Evolutionary conservation across 2,329 filamentous ascomycete species (phyloP).

Genomic region (Pyrenophora teres): DNA sequence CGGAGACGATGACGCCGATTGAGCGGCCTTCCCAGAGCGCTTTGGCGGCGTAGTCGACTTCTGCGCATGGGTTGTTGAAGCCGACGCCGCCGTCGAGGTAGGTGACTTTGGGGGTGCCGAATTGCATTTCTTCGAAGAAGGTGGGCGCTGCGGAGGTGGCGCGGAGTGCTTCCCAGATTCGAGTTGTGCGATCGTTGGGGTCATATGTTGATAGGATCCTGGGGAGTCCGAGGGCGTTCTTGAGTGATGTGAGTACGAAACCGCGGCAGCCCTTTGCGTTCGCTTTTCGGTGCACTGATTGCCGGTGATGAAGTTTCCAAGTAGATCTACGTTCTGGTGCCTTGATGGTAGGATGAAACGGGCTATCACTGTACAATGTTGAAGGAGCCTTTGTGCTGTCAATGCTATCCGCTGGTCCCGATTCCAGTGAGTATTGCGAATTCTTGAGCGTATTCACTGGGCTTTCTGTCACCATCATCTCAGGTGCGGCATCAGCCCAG

Average conservation of each 20-base stretch:
- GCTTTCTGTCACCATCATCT: conserved; percentile 31
- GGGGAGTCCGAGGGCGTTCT: conserved; percentile 46
- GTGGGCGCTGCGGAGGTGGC: conserved; percentile 57
- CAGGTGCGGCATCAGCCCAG: conserved; percentile 37
- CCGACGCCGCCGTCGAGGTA: conserved; percentile 58
- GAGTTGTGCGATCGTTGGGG: conserved; percentile 45
- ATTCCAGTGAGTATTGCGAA: conserved; percentile 14
- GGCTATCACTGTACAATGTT: conserved; percentile 18
- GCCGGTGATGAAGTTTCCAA: conserved; percentile 42
- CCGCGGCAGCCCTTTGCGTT: conserved; percentile 44
- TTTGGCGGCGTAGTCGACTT: conserved; percentile 57
- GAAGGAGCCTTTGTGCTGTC: conserved; percentile 1
- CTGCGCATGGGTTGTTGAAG: conserved; percentile 57
- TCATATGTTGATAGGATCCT: conserved; percentile 47
- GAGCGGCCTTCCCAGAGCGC: conserved; percentile 45
- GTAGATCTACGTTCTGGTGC: conserved; percentile 28
- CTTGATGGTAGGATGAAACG: conserved; percentile 17
- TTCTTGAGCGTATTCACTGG: conserved; percentile 31
- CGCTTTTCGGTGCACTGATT: conserved; percentile 43
- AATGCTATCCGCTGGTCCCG: conserved; percentile 9
- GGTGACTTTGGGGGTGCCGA: conserved; percentile 52
- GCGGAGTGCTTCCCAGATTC: conserved; percentile 58
- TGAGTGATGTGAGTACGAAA: conserved; percentile 47
- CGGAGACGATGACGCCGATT: conserved; percentile 48
- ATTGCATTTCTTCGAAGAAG: conserved; percentile 59